Conservation (phyloP, 371 early-diverging fungal genomes). For the Conidiobolus coronatus region DNA sequence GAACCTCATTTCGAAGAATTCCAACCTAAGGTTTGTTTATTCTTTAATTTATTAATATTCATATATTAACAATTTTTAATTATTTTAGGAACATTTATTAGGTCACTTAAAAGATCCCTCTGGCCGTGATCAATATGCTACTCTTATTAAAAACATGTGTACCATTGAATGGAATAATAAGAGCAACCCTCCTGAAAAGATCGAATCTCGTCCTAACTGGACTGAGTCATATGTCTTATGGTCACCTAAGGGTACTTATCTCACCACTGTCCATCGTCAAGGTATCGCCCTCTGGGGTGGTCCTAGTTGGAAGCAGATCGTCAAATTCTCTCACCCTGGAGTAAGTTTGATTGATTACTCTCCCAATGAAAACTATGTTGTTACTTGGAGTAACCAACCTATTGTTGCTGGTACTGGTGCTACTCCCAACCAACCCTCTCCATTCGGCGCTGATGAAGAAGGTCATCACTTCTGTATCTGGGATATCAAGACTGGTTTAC, state of each 20-base stretch:
- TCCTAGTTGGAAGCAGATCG: conserved; percentile 69
- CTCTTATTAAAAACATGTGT: conserved; percentile 65
- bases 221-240: conserved; percentile 83
- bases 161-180: conserved; percentile 78
- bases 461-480: conserved; percentile 65
- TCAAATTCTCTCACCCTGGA: conserved; percentile 76
- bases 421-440: conserved; percentile 21
- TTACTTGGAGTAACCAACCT: conserved; percentile 79
- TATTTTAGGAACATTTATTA: conserved; percentile 52
- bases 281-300: conserved; percentile 96
- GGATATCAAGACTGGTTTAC: conserved; percentile 68
- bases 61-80: not conserved
- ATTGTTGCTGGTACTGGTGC: conserved; percentile 28
- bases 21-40: conserved; percentile 18
- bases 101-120: conserved; percentile 72
- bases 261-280: conserved; percentile 80
- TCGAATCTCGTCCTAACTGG: conserved; percentile 57
- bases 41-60: not conserved
- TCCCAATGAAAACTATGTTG: conserved; percentile 77
- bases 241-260: conserved; percentile 85
- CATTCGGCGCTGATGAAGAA: conserved; percentile 47
- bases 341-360: conserved; percentile 83
- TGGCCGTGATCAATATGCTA: conserved; percentile 80
- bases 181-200: conserved; percentile 56
- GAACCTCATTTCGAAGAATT: conserved; percentile 41